Evolutionary conservation across 768 basidiomycete genomes (phyloP).

Genomic region (Psilocybe cyanescens): DNA sequence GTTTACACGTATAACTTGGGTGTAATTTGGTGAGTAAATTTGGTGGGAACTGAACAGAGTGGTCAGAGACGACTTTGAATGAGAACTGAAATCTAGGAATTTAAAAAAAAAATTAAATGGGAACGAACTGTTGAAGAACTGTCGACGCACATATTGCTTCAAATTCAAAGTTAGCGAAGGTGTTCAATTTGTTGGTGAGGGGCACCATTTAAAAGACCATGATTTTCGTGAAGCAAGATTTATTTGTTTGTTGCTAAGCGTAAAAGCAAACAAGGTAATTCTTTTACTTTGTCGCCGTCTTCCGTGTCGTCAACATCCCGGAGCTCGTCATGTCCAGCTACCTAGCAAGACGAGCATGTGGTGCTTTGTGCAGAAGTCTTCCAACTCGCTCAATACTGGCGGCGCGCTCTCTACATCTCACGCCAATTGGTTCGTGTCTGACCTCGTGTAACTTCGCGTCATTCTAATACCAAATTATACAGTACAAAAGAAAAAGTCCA

Average conservation of each 20-base stretch:
- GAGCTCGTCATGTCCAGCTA: slow-evolving; percentile 13
- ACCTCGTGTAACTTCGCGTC: background rate
- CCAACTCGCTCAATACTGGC: background rate
- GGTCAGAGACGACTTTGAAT: too few relatives aligned
- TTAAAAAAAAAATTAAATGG: too few relatives aligned
- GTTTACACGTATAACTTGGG: too few relatives aligned
- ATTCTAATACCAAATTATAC: slow-evolving; percentile 1
- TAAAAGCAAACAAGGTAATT: background rate
- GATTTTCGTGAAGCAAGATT: too few relatives aligned
- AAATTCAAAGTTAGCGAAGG: too few relatives aligned
- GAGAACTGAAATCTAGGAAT: too few relatives aligned
- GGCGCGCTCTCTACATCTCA: slow-evolving; percentile 21
- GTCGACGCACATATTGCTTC: too few relatives aligned
- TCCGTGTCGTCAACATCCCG: background rate
- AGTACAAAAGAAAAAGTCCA: slow-evolving; percentile 37
- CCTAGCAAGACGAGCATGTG: slow-evolving; percentile 15
- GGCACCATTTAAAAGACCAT: too few relatives aligned
- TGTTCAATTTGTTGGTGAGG: too few relatives aligned
- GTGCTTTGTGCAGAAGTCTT: background rate
- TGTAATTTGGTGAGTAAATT: too few relatives aligned
- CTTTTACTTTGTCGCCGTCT: background rate
- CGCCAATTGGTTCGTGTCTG: slow-evolving; percentile 24
- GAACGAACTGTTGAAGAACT: too few relatives aligned
- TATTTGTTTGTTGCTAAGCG: background rate
- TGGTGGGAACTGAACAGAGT: too few relatives aligned